These are phyloP conservation scores for Cyclotella cryptica DNA, from an alignment of 108 stramenopile species.

Conservation along the genomic window DNA sequence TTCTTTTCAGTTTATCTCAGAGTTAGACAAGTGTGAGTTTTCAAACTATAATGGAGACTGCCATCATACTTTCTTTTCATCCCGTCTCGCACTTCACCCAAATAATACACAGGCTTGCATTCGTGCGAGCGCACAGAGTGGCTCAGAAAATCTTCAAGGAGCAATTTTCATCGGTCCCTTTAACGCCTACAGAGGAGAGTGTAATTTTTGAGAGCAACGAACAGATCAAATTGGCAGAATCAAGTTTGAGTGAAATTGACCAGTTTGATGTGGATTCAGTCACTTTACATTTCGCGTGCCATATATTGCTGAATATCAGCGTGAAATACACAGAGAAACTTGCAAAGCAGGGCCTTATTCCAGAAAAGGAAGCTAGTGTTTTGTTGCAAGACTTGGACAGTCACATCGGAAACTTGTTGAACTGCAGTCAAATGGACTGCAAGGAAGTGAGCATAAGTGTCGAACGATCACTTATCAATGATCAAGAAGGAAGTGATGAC, in stretches of 20 bases:
- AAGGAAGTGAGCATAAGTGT: neutral
- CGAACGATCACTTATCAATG: neutral
- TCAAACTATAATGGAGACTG: too few species aligned
- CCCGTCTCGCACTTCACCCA: neutral
- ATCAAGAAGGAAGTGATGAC: neutral
- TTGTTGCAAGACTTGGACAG: constrained; percentile 22
- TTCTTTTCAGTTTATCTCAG: constrained; percentile 5
- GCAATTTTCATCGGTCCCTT: neutral
- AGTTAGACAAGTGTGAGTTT: neutral
- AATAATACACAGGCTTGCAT: constrained; percentile 6
- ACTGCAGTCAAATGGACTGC: neutral
- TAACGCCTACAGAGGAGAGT: neutral
- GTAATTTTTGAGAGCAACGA: constrained; percentile 3
- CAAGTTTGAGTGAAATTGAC: constrained; percentile 45
- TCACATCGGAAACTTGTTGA: constrained; percentile 8
- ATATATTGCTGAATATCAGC: constrained; percentile 56
- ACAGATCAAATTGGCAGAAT: constrained; percentile 32
- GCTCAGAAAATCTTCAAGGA: constrained; percentile 21
- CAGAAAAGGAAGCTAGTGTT: constrained; percentile 22
- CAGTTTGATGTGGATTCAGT: constrained; percentile 39
- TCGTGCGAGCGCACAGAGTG: constrained; percentile 13
- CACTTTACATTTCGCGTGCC: constrained; percentile 65
- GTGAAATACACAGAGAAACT: constrained; percentile 57
- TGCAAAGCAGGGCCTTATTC: constrained; percentile 20
- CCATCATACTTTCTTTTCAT: too few species aligned